Evolutionary conservation across 352 stramenopile genomes (phyloP), one percentile per base, ranked within the genome.

Genomic region (Pythium phragmitis): DNA sequence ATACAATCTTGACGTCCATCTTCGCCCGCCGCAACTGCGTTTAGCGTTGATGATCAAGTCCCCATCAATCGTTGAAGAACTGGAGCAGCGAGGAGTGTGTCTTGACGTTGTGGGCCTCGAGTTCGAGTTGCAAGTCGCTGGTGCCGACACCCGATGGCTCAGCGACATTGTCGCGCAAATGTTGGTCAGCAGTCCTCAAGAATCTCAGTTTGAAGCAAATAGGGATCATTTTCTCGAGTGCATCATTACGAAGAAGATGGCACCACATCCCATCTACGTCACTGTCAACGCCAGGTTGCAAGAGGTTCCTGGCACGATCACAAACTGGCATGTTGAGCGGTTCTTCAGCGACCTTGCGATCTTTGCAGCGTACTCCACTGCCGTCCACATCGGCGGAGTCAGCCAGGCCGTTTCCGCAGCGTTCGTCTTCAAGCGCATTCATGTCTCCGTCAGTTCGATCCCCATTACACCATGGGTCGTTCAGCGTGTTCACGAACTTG

Each of bases 361-460:
- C 17, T 60, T 60, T 23, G 54, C 39, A 17, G 41, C 21, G 14
- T 43, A 30, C 17, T 43, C 12, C 13, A 33, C 39, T 2, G 3
- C 21, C 3, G 14, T 42, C 30, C 39, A 51, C 2, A 17, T 48
- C 23, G 39, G 16, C 19, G 53, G 37, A 17, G 3, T 52, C 23
- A 47, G 46, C 26, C 26, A 60, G 7, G 9, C 23, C 16, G 23
- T 23, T 14, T 42, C 39, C 5, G 54, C 30, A n/a, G 1, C 14
- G 11, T 60, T 60, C 41, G 23, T 42, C 37, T 41, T 60, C 41
- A 43, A 39, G n/a, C 39, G 42, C 7, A 60, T 60, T 23, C 51
- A 43, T 23, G 30, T 52, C 30, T 60, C 54, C 0, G 13, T 60
- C 7, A 30, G 28, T 42, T 9, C 54, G 8, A 33, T 60, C 28